Evolutionary conservation across 208 protist species (phyloP).

Genomic region (Leishmania turanica): DNA sequence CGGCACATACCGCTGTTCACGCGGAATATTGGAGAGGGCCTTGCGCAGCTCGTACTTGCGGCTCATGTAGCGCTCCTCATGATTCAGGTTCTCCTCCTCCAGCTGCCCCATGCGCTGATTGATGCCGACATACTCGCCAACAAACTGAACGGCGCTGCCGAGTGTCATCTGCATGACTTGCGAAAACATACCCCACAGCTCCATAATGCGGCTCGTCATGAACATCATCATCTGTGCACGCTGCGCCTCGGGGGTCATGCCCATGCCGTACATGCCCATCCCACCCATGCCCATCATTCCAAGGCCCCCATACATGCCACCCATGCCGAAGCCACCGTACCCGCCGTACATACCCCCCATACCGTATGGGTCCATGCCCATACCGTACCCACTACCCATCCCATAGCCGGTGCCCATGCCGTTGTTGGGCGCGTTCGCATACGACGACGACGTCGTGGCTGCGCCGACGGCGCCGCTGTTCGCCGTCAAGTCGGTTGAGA

Average conservation of each 20-base stretch:
- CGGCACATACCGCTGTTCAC: slow-evolving; percentile 34
- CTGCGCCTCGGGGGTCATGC: slow-evolving; percentile 85
- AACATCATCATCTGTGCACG: slow-evolving; percentile 91
- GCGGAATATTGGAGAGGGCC: slow-evolving; percentile 43
- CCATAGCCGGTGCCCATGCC: background rate
- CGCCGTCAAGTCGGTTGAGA: background rate
- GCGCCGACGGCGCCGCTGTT: background rate
- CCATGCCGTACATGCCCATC: slow-evolving; percentile 73
- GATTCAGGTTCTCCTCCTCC: slow-evolving; percentile 51
- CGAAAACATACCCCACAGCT: slow-evolving; percentile 87
- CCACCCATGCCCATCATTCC: slow-evolving; percentile 59
- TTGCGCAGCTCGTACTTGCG: slow-evolving; percentile 37
- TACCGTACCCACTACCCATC: slow-evolving; percentile 10
- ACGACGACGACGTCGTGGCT: background rate
- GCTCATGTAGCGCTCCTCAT: slow-evolving; percentile 52
- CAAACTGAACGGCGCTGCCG: slow-evolving; percentile 81
- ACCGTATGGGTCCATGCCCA: slow-evolving; percentile 28
- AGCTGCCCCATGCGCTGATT: slow-evolving; percentile 60
- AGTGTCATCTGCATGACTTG: slow-evolving; percentile 87
- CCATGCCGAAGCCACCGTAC: slow-evolving; percentile 37
- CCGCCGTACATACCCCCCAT: slow-evolving; percentile 23
- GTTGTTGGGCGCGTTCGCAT: slow-evolving; percentile 5
- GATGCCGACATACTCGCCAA: slow-evolving; percentile 82
- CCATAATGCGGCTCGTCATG: slow-evolving; percentile 81
- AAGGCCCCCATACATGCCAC: slow-evolving; percentile 49